These are phyloP conservation scores for Glomus cerebriforme DNA, from an alignment of 192 early-diverging fungal genomes.

Conservation along the genomic window DNA sequence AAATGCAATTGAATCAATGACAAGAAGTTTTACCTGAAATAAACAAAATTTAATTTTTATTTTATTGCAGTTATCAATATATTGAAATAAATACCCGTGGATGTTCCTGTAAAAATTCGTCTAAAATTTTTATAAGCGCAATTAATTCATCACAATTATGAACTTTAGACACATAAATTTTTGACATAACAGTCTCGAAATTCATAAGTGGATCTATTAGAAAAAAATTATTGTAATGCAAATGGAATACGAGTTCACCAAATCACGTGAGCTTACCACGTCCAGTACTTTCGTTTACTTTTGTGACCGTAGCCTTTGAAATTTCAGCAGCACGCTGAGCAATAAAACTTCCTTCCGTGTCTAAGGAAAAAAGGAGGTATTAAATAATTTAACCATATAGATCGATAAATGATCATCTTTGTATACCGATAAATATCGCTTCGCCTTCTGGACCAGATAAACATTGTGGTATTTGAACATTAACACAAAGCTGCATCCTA, in stretches of 20 bases:
- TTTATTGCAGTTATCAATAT: not conserved
- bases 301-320: not conserved
- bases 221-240: no score
- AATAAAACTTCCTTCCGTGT: slow-evolving; percentile 33
- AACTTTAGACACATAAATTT: slow-evolving; percentile 19
- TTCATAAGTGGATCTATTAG: slow-evolving; percentile 2
- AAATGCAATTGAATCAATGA: slow-evolving; percentile 33
- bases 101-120: slow-evolving; percentile 31
- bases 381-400: not conserved
- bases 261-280: not conserved
- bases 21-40: slow-evolving; percentile 27
- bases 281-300: not conserved
- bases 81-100: not conserved
- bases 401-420: not conserved
- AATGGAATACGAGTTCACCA: no score
- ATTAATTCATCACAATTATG: slow-evolving; percentile 23
- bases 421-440: slow-evolving; percentile 28
- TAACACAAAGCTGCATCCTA: slow-evolving; percentile 30
- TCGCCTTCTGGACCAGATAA: slow-evolving; percentile 25
- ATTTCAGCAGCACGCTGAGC: slow-evolving; percentile 26
- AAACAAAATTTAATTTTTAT: not conserved
- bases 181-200: slow-evolving; percentile 18
- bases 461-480: slow-evolving; percentile 32
- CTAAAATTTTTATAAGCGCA: slow-evolving; percentile 20
- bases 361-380: not conserved